phyloP scores from a whole-genome alignment of 164 flowering plant genomes.

The Magnolia changhungtana region DNA sequence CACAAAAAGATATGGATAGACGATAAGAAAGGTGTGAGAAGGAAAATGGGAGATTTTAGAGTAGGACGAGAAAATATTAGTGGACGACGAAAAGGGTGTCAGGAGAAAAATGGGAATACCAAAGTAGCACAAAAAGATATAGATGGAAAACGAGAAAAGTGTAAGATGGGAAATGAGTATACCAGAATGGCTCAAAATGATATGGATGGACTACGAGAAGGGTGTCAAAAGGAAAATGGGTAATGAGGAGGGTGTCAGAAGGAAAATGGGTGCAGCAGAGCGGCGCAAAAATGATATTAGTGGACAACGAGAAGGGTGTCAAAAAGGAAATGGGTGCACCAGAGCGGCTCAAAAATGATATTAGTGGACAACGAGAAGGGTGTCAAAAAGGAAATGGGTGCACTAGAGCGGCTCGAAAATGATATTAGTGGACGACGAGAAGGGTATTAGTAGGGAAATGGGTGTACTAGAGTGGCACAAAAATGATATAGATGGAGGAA shows the following conservation, averaged over 20 bases:
- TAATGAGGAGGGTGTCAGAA: too few species aligned
- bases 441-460: conserved; percentile 48
- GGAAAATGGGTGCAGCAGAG: background rate
- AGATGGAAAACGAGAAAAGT: conserved; percentile 31
- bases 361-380: background rate
- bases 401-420: background rate
- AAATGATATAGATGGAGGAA: conserved; percentile 29
- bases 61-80: background rate
- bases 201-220: background rate
- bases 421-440: conserved; percentile 25
- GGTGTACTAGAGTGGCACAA: conserved; percentile 62
- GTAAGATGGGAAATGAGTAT: conserved; percentile 55
- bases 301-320: background rate
- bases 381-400: conserved; percentile 12
- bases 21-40: background rate
- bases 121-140: background rate
- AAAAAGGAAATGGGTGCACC: background rate
- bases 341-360: background rate
- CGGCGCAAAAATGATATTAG: conserved; percentile 1
- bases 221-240: background rate
- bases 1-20: background rate
- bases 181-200: conserved; percentile 64
- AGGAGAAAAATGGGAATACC: conserved; percentile 5
- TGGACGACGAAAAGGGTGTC: background rate
- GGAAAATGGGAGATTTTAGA: background rate